phyloP scores from a whole-genome alignment of 2,329 filamentous ascomycete genomes.

The Penicillium sclerotiorum region DNA sequence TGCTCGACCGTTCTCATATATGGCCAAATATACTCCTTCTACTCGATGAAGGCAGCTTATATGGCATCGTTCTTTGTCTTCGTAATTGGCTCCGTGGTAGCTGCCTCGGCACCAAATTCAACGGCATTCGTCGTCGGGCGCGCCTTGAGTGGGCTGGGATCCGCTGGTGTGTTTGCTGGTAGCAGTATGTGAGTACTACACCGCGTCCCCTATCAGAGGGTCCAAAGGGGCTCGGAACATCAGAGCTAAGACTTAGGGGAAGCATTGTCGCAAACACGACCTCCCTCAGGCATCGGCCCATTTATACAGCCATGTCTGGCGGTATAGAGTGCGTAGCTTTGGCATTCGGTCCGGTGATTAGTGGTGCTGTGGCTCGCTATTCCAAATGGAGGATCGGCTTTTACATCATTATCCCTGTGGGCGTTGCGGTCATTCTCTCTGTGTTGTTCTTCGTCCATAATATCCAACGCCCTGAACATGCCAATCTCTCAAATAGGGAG shows the following conservation, averaged over 20 bases:
- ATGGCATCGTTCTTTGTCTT: neutral
- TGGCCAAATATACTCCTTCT: neutral
- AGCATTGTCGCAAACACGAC: slow-evolving; percentile 1
- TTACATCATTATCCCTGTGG: neutral
- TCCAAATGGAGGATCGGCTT: slow-evolving; percentile 10
- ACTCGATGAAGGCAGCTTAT: neutral
- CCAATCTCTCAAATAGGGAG: neutral
- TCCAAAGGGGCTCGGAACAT: neutral
- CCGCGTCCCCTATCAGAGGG: neutral
- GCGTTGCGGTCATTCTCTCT: neutral
- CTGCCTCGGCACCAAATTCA: neutral
- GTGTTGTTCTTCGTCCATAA: neutral
- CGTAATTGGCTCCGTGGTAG: slow-evolving; percentile 2
- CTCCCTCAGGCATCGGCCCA: slow-evolving; percentile 6
- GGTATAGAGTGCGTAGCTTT: slow-evolving; percentile 9
- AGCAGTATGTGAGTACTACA: neutral
- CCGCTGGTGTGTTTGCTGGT: neutral
- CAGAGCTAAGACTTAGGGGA: neutral
- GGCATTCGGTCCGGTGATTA: slow-evolving; percentile 13
- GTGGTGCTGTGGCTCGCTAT: slow-evolving; percentile 5
- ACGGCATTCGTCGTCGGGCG: slow-evolving; percentile 1
- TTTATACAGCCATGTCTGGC: neutral
- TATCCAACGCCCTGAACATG: neutral
- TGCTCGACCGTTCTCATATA: neutral
- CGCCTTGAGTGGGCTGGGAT: neutral